A percentile compares a stretch with the other conserved stretches of the same genome.
These are phyloP conservation scores for Penicillium vulpinum DNA, from an alignment of 2,329 filamentous ascomycete species.

Conservation along the genomic window DNA sequence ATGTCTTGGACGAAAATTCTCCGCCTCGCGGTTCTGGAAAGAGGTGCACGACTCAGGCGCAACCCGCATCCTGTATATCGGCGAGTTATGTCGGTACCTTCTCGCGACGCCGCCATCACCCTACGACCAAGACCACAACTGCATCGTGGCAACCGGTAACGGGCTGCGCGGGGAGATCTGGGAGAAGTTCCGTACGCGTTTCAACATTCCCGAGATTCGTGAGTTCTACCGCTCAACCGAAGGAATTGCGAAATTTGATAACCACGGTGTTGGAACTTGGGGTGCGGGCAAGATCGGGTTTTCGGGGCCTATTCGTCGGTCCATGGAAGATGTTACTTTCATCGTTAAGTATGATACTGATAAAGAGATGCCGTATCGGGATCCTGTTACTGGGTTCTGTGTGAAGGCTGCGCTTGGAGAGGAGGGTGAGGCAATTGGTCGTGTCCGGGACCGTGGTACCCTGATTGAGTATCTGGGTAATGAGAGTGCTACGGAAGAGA, in stretches of 20 bases:
- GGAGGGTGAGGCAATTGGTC: constrained; percentile 49
- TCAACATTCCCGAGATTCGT: constrained; percentile 47
- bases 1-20: constrained; percentile 49
- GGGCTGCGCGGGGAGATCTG: constrained; percentile 52
- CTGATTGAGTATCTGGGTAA: constrained; percentile 48
- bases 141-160: constrained; percentile 50
- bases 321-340: constrained; percentile 45
- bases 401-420: constrained; percentile 39
- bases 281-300: constrained; percentile 49
- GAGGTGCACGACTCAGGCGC: constrained; percentile 46
- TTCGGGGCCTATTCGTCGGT: constrained; percentile 42
- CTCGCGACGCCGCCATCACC: constrained; percentile 46
- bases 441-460: constrained; percentile 41
- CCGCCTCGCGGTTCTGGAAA: constrained; percentile 48
- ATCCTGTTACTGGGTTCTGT: constrained; percentile 49
- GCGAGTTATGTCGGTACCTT: constrained; percentile 53
- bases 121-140: constrained; percentile 48
- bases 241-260: constrained; percentile 49
- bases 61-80: constrained; percentile 50
- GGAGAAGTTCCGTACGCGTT: constrained; percentile 48
- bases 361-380: constrained; percentile 44
- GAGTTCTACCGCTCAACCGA: constrained; percentile 53
- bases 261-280: constrained; percentile 43
- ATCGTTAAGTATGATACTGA: constrained; percentile 47
- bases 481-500: constrained; percentile 45